Conservation (phyloP, 129 eudicot species). For the Kitagawia praeruptora region DNA sequence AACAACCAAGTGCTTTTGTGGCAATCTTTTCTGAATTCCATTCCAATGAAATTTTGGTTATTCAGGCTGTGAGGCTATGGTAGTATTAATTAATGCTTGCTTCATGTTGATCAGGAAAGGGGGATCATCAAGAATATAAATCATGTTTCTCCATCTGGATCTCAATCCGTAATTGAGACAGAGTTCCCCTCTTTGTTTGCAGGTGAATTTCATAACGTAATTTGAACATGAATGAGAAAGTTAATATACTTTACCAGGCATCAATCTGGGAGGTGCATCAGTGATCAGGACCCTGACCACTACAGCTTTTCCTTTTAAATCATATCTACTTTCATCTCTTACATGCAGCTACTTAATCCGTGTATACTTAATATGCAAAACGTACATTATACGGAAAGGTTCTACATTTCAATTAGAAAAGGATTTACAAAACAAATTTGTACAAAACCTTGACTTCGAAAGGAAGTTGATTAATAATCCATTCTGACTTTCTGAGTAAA, state of each 20-base stretch:
- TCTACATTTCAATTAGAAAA: neutral
- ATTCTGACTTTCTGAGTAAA: neutral
- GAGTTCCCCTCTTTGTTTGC: conserved; percentile 25
- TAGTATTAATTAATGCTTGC: neutral
- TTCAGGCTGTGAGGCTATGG: neutral
- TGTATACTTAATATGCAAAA: neutral
- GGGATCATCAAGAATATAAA: conserved; percentile 19
- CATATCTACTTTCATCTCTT: neutral
- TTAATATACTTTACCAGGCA: neutral
- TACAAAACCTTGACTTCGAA: neutral
- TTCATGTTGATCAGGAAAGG: conserved; percentile 34
- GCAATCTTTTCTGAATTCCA: neutral
- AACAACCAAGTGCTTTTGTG: neutral
- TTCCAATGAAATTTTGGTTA: neutral
- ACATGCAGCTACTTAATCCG: neutral
- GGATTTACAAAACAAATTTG: neutral
- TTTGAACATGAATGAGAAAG: conserved; percentile 25
- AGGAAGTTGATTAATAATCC: neutral
- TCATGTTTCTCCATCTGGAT: conserved; percentile 21
- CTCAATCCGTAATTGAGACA: conserved; percentile 16
- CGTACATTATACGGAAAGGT: neutral
- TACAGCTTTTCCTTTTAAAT: neutral
- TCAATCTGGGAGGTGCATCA: neutral
- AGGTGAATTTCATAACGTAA: conserved; percentile 43
- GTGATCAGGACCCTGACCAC: neutral